Base-by-base conservation (phyloP, 306 rosid species). In the Parietaria judaica region DNA sequence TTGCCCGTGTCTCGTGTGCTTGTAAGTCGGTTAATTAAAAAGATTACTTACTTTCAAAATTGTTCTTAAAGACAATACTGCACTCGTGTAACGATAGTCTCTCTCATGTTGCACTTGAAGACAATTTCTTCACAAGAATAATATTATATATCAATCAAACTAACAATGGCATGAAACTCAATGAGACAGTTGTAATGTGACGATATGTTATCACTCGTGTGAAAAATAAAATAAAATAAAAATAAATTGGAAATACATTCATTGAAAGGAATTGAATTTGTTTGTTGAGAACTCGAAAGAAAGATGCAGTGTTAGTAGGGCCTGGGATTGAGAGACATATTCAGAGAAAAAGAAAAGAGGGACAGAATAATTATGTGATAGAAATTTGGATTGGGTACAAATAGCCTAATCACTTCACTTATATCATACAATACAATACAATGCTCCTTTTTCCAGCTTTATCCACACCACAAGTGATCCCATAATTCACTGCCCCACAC, bases 341-440 rank as follows among this genome's bases (percentile, higher is more conserved):
- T 62, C 66, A 62, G 44, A 62, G 13, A n/a, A 12, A 56, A 56
- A 48, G 31, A 35, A 46, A 48, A 46, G 3, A 34, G 66, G 10
- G 46, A 13, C 55, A 47, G 55, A 62, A 62, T 62, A 62, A 47
- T 46, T 8, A 43, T 60, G 37, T 41, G 6, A 60, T 14, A 17
- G 64, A 17, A 58, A 61, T 45, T 36, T 46, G 54, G 66, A 61
- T 61, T 61, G 55, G 39, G 43, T 61, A 35, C 55, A 46, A 61
- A 31, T 61, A 31, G 54, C 38, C 34, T 46, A 47, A 34, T 62
- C 54, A 62, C 54, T 61, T 61, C 38, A 44, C 43, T 62, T 62
- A 44, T 61, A 62, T 11, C 15, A 23, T 44, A 48, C 45, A 60
- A 41, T 35, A 38, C 46, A 12, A 36, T 14, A 15, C 11, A 41